Percentiles rank a stretch among this genome's conserved stretches.
Conservation (phyloP, 1,284 basidiomycete genomes). For the Paramarasmius palmivorus region DNA sequence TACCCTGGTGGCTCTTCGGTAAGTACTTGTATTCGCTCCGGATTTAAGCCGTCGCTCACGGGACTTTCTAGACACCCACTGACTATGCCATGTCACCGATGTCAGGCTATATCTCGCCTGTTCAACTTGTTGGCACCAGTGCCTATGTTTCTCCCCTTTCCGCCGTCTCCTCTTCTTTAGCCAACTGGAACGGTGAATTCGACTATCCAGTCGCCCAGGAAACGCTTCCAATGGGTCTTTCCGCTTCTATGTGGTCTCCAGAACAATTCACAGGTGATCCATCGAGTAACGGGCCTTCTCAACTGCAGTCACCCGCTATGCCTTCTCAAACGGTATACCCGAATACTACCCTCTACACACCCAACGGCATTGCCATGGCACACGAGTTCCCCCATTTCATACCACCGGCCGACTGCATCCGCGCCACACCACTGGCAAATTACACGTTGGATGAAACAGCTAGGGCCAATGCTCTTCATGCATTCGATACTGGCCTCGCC, state of each 20-base stretch:
- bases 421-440: background rate
- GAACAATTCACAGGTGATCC: background rate
- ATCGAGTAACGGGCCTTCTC: slow-evolving; percentile 26
- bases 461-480: background rate
- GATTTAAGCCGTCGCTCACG: background rate
- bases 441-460: background rate
- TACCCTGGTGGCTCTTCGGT: background rate
- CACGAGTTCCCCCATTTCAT: slow-evolving; percentile 2
- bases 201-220: background rate
- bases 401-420: background rate
- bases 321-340: slow-evolving; percentile 20
- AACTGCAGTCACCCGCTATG: slow-evolving; percentile 30
- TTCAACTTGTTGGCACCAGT: background rate
- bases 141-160: slow-evolving; percentile 26
- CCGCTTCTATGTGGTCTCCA: background rate
- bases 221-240: background rate
- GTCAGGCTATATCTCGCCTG: background rate
- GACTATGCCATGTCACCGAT: background rate
- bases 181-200: slow-evolving; percentile 27
- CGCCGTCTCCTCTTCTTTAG: slow-evolving; percentile 30
- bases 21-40: background rate
- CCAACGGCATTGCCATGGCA: slow-evolving; percentile 11
- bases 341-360: slow-evolving; percentile 39
- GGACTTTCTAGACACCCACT: background rate
- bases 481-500: background rate